A percentile compares a stretch with the other conserved stretches of the same genome.
Conservation (phyloP, 2,329 filamentous ascomycete genomes). For the Lachnellula arida region DNA sequence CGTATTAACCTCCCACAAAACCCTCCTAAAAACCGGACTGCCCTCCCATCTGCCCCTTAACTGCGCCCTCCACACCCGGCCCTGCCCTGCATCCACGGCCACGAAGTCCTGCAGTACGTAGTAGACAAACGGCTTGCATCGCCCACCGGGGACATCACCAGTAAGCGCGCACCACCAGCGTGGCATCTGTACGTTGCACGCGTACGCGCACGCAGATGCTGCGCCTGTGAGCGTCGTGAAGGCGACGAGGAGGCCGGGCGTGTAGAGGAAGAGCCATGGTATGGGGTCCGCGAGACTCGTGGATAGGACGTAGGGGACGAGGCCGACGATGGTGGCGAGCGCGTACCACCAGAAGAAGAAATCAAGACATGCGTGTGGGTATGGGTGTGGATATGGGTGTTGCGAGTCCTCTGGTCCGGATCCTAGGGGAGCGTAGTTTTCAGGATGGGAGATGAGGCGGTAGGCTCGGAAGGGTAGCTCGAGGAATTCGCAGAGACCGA, state of each 20-base stretch:
- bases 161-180: background rate
- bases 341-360: slow-evolving; percentile 12
- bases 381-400: too few species aligned
- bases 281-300: slow-evolving; percentile 8
- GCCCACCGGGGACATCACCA: too few species aligned
- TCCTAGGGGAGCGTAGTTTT: slow-evolving; percentile 4
- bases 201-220: background rate
- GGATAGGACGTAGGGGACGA: slow-evolving; percentile 8
- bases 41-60: slow-evolving; percentile 6
- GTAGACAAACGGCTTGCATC: slow-evolving; percentile 6
- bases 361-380: slow-evolving; percentile 7
- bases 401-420: too few species aligned
- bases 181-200: slow-evolving; percentile 2
- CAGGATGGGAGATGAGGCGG: slow-evolving; percentile 1
- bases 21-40: slow-evolving; percentile 3
- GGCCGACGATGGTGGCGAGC: slow-evolving; percentile 6
- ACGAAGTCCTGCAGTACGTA: slow-evolving; percentile 14
- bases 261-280: slow-evolving; percentile 9
- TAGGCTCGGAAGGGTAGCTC: slow-evolving; percentile 9
- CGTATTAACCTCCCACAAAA: slow-evolving; percentile 10
- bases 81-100: slow-evolving; percentile 7
- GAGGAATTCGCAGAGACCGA: slow-evolving; percentile 8
- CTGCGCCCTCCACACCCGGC: slow-evolving; percentile 3
- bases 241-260: slow-evolving; percentile 5
- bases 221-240: slow-evolving; percentile 3